Conservation (phyloP, 352 stramenopile species). For the Pythium periplocum region DNA sequence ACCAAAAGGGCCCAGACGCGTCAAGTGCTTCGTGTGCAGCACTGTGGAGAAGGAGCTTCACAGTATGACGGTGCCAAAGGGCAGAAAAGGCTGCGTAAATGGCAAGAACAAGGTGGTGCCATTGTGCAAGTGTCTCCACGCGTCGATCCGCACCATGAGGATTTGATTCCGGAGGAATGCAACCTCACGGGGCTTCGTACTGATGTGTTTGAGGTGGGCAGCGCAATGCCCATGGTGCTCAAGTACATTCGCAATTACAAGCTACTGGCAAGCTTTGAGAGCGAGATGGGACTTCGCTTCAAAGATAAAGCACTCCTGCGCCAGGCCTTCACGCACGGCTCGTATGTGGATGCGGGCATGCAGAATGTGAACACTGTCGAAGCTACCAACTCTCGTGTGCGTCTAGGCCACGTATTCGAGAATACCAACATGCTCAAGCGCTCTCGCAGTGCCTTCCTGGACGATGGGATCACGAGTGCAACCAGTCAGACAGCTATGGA, state of each 20-base stretch:
- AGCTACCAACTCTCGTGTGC: slow-evolving; percentile 66
- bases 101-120: slow-evolving; percentile 39
- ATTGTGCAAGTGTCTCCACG: slow-evolving; percentile 69
- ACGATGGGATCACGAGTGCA: slow-evolving; percentile 18
- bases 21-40: slow-evolving; percentile 30
- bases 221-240: slow-evolving; percentile 81
- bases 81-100: slow-evolving; percentile 56
- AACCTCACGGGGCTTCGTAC: slow-evolving; percentile 71
- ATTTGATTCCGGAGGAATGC: slow-evolving; percentile 41
- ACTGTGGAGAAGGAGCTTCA: slow-evolving; percentile 41
- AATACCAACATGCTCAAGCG: slow-evolving; percentile 55
- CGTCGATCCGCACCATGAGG: slow-evolving; percentile 34
- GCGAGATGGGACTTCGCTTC: slow-evolving; percentile 53
- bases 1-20: not conserved
- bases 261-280: slow-evolving; percentile 59
- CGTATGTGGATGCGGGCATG: slow-evolving; percentile 81
- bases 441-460: slow-evolving; percentile 42
- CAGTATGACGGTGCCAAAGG: slow-evolving; percentile 69
- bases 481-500: slow-evolving; percentile 22
- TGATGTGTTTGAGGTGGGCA: slow-evolving; percentile 79
- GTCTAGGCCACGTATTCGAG: slow-evolving; percentile 68
- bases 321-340: slow-evolving; percentile 81
- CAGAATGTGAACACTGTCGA: slow-evolving; percentile 81
- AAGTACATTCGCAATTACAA: slow-evolving; percentile 80
- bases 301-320: slow-evolving; percentile 72